These are phyloP conservation scores for Coemansia sp. DNA, from an alignment of 192 early-diverging fungal genomes.

Conservation along the genomic window DNA sequence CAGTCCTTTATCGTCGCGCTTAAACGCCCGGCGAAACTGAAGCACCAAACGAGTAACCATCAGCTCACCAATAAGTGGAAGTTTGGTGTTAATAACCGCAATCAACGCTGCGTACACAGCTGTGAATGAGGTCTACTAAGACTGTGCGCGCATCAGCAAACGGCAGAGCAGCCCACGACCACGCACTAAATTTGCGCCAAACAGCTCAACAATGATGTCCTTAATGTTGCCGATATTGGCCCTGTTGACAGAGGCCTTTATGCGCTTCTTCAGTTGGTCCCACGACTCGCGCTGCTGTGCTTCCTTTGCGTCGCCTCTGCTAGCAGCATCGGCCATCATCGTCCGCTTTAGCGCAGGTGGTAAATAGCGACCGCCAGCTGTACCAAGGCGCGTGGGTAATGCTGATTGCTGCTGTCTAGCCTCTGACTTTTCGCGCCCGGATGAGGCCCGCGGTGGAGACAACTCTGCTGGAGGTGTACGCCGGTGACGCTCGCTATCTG, in stretches of 20 bases:
- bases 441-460: neutral
- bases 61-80: slow-evolving; percentile 87
- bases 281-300: slow-evolving; percentile 80
- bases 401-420: neutral
- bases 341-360: slow-evolving; percentile 77
- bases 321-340: slow-evolving; percentile 55
- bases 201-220: slow-evolving; percentile 82
- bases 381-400: neutral
- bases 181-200: slow-evolving; percentile 88
- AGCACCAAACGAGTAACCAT: slow-evolving; percentile 78
- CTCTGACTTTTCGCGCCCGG: neutral
- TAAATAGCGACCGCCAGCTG: slow-evolving; percentile 61
- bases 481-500: neutral
- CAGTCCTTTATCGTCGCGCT: slow-evolving; percentile 82
- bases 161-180: slow-evolving; percentile 86
- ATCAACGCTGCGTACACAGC: slow-evolving; percentile 87
- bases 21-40: slow-evolving; percentile 90
- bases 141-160: slow-evolving; percentile 87
- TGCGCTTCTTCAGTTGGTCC: slow-evolving; percentile 91
- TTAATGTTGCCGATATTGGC: slow-evolving; percentile 91
- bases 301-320: slow-evolving; percentile 11
- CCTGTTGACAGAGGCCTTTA: slow-evolving; percentile 96
- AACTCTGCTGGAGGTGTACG: neutral
- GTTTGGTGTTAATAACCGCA: slow-evolving; percentile 90
- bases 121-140: slow-evolving; percentile 84